Evolutionary conservation across 306 rosid genomes (phyloP), one percentile per base, ranked within the genome.

Genomic region (Urtica urens): DNA sequence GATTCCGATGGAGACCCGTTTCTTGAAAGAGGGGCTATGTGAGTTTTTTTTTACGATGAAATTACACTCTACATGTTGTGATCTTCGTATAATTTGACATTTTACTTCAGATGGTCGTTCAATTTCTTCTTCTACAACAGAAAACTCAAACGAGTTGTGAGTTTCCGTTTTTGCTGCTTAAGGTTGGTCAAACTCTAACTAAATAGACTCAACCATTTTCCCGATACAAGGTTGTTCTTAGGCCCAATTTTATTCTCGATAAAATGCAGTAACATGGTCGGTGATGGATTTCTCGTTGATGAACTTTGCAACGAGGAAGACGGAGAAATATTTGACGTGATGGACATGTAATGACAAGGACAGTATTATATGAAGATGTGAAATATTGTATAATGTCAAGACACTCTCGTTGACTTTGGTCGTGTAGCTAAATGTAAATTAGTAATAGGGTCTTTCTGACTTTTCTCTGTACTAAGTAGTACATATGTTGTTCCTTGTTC

Each of bases 291-390:
- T 59, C 78, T 65, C 45, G 40, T 66, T 22, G 79, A 73, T 29
- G 87, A 72, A 46, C 49, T 63, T 14, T 31, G 23, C 40, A 50
- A 49, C 1, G 86, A 73, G 58, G 87, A 81, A 40, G 95, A 90
- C 27, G 95, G 67, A 51, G 85, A 85, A 53, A 77, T 90, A 59
- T 85, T 85, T 27, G 73, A 83, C 51, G 81, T 64, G 71, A 85
- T 85, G 95, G 99, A 90, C 72, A 85, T 90, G 17, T 90, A 71
- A 35, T n/a, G n/a, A n/a, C n/a, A n/a, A n/a, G n/a, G n/a, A n/a
- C n/a, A n/a, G n/a, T n/a, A n/a, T n/a, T n/a, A n/a, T n/a, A n/a
- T n/a, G n/a, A 85, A 46, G 55, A 46, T 29, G 28, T 39, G 27
- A 17, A 13, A 29, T 48, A 47, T 38, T 33, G 18, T 22, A 57